Evolutionary conservation across 176 grass and related monocot genomes (phyloP).

Genomic region (Eragrostis curvula): DNA sequence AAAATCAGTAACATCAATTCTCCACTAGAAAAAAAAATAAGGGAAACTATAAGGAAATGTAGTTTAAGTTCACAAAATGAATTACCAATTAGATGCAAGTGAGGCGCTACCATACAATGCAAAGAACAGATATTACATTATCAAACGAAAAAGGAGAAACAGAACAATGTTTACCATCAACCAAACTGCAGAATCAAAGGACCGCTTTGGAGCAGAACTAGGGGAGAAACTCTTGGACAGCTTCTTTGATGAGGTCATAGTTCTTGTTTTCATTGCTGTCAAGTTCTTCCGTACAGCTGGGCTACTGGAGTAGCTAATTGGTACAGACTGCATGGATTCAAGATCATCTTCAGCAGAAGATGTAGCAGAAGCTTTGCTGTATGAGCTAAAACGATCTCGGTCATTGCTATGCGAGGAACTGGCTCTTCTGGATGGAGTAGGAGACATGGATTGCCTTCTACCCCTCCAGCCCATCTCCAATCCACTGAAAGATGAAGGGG

Average conservation of each 20-base stretch:
- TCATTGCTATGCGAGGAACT: conserved; percentile 73
- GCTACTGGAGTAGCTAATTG: conserved; percentile 49
- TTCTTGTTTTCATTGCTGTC: conserved; percentile 57
- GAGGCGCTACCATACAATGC: not conserved
- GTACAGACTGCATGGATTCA: conserved; percentile 64
- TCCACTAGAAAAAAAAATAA: not conserved
- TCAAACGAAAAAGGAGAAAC: conserved; percentile 17
- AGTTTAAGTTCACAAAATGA: conserved; percentile 1
- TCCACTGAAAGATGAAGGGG: conserved; percentile 66
- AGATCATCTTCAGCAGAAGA: conserved; percentile 81
- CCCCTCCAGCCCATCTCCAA: conserved; percentile 56
- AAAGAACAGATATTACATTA: conserved; percentile 10
- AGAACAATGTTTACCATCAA: conserved; percentile 68
- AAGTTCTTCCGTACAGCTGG: conserved; percentile 58
- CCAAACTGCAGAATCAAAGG: conserved; percentile 87
- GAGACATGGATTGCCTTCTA: conserved; percentile 85
- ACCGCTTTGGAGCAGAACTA: conserved; percentile 72
- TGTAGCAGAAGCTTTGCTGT: conserved; percentile 62
- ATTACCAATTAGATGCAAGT: conserved; percentile 15
- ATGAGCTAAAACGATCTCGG: conserved; percentile 55
- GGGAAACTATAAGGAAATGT: not conserved
- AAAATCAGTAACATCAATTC: not conserved
- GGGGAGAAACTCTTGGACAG: conserved; percentile 60
- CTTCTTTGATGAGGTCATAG: conserved; percentile 77
- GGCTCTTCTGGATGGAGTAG: conserved; percentile 81